Evolutionary conservation across 2,329 filamentous ascomycete species (phyloP), one percentile per base, ranked within the genome.

Genomic region (Teratosphaeria viscida): DNA sequence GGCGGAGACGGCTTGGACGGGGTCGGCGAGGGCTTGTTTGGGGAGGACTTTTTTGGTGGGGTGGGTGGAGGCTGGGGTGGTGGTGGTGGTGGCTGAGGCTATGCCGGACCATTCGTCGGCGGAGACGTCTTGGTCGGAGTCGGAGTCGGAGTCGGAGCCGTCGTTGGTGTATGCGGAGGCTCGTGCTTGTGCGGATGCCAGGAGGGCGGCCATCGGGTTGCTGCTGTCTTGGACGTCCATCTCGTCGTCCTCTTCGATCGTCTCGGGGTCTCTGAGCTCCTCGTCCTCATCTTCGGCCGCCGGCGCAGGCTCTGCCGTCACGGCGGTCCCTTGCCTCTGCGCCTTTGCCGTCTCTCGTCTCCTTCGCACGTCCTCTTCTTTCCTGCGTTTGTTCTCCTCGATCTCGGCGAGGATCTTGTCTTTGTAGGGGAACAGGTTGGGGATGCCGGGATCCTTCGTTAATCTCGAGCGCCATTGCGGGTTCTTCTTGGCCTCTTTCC

Each of bases 371-470:
- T 96, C 90, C 70, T 96, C 91, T 64, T 85, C 85, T 79, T 92
- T 96, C 73, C 83, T 79, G 66, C 87, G 79, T 71, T 88, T 88
- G 68, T 85, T 87, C 77, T 96, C 90, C 77, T 99, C 94, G 68
- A 99, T 95, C 76, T 99, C 91, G 60, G 92, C 85, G 37, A 99
- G 82, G 32, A 99, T 83, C 80, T 88, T 92, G 74, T 96, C 92
- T 79, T 99, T 99, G 81, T 94, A 96, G 0, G 94, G 94, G 78
- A 96, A 99, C 39, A 96, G 78, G 72, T 97, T 99, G 49, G 94
- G 94, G 63, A 99, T 96, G 55, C 94, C 94, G 27, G 92, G 94
- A 70, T 99, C 94, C 79, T 97, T 99, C 84, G 96, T 97, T 67
- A 96, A 74, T 74, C 91, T 89, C 61, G 90, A 92, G 67, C 89